A percentile compares a stretch with the other conserved stretches of the same genome.
Evolutionary conservation across 2,329 filamentous ascomycete genomes (phyloP).

Genomic region (Penicillium corylophilum): DNA sequence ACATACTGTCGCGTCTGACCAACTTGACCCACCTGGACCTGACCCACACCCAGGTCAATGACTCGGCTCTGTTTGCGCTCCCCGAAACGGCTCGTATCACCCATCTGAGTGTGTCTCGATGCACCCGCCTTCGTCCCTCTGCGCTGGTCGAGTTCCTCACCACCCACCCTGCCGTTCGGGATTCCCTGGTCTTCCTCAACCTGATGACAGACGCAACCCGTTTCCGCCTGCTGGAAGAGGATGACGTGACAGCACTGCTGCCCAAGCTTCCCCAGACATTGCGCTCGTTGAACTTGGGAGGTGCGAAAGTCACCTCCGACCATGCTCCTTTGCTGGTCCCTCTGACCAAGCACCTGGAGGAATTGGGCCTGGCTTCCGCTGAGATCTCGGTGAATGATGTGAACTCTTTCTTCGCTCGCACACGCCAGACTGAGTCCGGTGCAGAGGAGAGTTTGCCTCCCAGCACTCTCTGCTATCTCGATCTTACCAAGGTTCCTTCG

Average conservation of each 20-base stretch:
- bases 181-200: conserved; percentile 68
- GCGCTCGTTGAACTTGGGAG: conserved; percentile 72
- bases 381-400: conserved; percentile 66
- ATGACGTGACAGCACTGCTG: conserved; percentile 65
- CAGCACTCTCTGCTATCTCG: conserved; percentile 67
- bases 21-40: conserved; percentile 75
- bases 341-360: conserved; percentile 71
- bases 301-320: conserved; percentile 64
- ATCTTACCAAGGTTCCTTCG: conserved; percentile 68
- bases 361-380: conserved; percentile 68
- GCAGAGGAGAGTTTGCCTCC: conserved; percentile 14
- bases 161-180: conserved; percentile 66
- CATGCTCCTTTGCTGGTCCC: conserved; percentile 65
- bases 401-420: conserved; percentile 57
- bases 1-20: conserved; percentile 67
- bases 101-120: conserved; percentile 76
- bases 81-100: conserved; percentile 70
- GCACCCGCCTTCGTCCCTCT: conserved; percentile 65
- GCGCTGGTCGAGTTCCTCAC: conserved; percentile 69
- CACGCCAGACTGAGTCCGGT: conserved; percentile 23
- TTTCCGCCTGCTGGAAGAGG: conserved; percentile 67
- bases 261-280: conserved; percentile 65
- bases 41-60: conserved; percentile 73
- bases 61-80: conserved; percentile 68
- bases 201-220: conserved; percentile 70